These are phyloP conservation scores for Solidago caesia DNA, from an alignment of 129 eudicot species.

Conservation along the genomic window DNA sequence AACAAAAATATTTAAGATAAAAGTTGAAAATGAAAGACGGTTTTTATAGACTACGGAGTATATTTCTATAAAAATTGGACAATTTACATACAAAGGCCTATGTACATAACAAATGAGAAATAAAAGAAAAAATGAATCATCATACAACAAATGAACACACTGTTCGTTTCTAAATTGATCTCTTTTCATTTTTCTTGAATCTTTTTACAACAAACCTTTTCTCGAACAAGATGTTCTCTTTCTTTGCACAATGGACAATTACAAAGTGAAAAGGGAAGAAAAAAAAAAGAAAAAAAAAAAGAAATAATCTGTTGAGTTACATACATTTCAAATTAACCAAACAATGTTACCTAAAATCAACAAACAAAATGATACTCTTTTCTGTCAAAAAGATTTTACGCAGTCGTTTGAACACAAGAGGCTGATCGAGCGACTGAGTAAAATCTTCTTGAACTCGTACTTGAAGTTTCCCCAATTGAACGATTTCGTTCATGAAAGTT, in stretches of 20 bases:
- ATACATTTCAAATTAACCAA: conserved; percentile 22
- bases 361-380: not conserved
- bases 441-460: conserved; percentile 23
- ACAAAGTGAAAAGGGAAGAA: conserved; percentile 21
- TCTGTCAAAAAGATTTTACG: conserved; percentile 8
- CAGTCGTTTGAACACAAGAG: conserved; percentile 24
- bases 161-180: not conserved
- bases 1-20: no score
- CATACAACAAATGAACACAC: not conserved
- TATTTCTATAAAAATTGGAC: no score
- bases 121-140: no score
- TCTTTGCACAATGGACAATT: conserved; percentile 20
- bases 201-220: not conserved
- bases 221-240: conserved; percentile 4
- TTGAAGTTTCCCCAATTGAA: conserved; percentile 40
- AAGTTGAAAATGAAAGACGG: no score
- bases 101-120: no score
- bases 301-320: conserved; percentile 17
- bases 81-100: no score
- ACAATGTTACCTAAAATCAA: conserved; percentile 24
- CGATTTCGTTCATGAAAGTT: conserved; percentile 20
- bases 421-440: conserved; percentile 31
- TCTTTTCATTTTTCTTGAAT: not conserved
- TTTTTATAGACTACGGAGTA: no score
- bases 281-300: not conserved